Base-by-base conservation (phyloP, 208 protist species). In the Leptomonas pyrrhocoris region DNA sequence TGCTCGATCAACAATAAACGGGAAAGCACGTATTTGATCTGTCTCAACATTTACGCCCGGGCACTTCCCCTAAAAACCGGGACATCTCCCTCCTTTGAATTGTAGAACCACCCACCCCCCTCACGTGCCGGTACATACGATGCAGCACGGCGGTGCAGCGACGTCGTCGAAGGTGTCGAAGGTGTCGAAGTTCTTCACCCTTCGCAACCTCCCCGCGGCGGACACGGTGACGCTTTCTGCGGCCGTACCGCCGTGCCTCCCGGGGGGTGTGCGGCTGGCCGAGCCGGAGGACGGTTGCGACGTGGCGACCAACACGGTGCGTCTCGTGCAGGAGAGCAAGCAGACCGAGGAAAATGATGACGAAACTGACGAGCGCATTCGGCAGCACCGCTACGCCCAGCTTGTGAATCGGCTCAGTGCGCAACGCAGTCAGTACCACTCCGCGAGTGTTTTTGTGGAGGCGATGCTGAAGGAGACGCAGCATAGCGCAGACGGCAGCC, bases 401-500 rank as follows among this genome's bases (percentile, higher is more conserved):
- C 50, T 93, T 2, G 77, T 96, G 3, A 31, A 76, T 7, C 73
- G 77, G 13, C 68, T 94, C 19, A 75, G 49, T 23, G 69, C 74
- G 19, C 74, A 88, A 23, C 81, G 81, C n/a, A 51, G 59, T 6
- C 58, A 86, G 27, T 93, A 83, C 69, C 77, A 84, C 58, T 94
- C 89, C 16, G 67, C 86, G n/a, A 69, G 78, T 5, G 61, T 94
- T 18, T 96, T 96, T 75, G 85, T 94, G 13, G 87, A 94, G 68
- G 65, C 79, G 19, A 92, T 96, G 83, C 59, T 96, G 75, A 64
- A 68, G 12, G 84, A 90, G 64, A 49, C 93, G 23, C 56, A 79
- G 12, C 55, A 68, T 9, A 59, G 67, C 31, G 61, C 80, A 18
- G 77, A 71, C 16, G 59, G 73, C 36, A 71, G 74, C 8, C 48